Percentiles rank a stretch among this genome's conserved stretches.
Conservation (phyloP, 257 asterid genomes). For the Linaria vulgaris region DNA sequence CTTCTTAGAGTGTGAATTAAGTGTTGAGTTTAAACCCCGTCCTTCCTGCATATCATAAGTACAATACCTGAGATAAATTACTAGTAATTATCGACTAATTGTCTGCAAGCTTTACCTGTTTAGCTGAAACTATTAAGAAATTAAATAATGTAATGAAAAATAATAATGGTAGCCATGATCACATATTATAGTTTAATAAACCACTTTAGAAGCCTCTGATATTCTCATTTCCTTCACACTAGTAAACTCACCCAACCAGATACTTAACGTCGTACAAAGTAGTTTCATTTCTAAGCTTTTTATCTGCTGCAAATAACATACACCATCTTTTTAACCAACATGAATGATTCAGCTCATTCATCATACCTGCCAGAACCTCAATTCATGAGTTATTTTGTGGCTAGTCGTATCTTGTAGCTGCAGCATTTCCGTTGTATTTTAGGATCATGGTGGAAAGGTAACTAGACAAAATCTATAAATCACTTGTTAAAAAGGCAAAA, state of each 20-base stretch:
- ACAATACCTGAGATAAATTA: slow-evolving; percentile 20
- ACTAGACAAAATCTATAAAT: slow-evolving; percentile 7
- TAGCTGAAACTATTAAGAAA: slow-evolving; percentile 2
- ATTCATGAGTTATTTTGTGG: slow-evolving; percentile 2
- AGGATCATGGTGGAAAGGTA: background rate
- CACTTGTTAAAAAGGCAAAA: slow-evolving; percentile 7
- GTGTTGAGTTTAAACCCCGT: slow-evolving; percentile 70
- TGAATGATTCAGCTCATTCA: slow-evolving; percentile 8
- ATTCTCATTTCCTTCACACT: background rate
- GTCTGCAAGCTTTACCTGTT: background rate
- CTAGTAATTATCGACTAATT: slow-evolving; percentile 4
- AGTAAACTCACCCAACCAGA: background rate
- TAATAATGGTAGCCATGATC: background rate
- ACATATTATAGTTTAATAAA: background rate
- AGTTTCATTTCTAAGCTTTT: background rate
- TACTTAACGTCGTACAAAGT: too few relatives aligned
- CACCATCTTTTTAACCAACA: background rate
- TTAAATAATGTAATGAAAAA: background rate
- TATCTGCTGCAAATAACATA: background rate
- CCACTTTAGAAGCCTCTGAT: background rate
- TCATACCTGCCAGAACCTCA: background rate
- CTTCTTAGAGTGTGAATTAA: slow-evolving; percentile 72
- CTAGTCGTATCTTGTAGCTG: slow-evolving; percentile 4
- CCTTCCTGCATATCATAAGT: slow-evolving; percentile 72
- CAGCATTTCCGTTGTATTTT: background rate